A percentile compares a stretch with the other conserved stretches of the same genome.
Evolutionary conservation across 2,329 filamentous ascomycete species (phyloP).

Genomic region (Colletotrichum limetticola): DNA sequence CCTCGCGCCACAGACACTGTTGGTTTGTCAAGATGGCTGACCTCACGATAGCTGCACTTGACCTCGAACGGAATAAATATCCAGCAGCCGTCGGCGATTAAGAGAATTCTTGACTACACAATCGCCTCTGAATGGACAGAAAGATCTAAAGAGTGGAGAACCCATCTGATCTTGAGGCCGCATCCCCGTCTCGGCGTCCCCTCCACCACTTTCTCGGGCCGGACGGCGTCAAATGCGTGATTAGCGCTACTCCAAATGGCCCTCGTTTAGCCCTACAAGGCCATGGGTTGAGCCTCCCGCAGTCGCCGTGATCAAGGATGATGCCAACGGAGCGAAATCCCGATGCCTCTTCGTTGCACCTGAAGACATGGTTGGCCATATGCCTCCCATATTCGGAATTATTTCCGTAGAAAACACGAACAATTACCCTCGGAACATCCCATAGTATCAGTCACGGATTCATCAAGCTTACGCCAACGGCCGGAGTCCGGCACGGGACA

Average conservation of each 20-base stretch:
- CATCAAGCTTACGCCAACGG: slow-evolving; percentile 10
- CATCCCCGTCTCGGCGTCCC: neutral
- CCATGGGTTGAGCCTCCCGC: neutral
- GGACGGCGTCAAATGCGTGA: neutral
- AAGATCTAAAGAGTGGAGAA: slow-evolving; percentile 2
- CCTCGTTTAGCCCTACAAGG: slow-evolving; percentile 12
- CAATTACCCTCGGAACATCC: neutral
- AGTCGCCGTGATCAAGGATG: neutral
- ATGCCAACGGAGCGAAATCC: neutral
- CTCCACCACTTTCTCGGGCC: slow-evolving; percentile 7
- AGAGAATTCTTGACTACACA: neutral
- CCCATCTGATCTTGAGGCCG: slow-evolving; percentile 3
- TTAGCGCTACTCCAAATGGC: neutral
- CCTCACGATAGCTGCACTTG: neutral
- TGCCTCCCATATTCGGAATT: neutral
- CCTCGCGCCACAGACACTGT: neutral
- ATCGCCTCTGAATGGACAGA: neutral
- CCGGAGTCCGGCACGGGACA: slow-evolving; percentile 19
- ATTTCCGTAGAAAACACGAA: neutral
- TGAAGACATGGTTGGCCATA: neutral
- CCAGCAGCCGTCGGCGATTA: neutral
- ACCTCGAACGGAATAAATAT: slow-evolving; percentile 9
- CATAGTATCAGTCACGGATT: neutral
- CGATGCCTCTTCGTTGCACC: neutral
- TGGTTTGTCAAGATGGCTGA: neutral